Conservation (phyloP, 306 rosid species). For the Hylodesmum podocarpum region DNA sequence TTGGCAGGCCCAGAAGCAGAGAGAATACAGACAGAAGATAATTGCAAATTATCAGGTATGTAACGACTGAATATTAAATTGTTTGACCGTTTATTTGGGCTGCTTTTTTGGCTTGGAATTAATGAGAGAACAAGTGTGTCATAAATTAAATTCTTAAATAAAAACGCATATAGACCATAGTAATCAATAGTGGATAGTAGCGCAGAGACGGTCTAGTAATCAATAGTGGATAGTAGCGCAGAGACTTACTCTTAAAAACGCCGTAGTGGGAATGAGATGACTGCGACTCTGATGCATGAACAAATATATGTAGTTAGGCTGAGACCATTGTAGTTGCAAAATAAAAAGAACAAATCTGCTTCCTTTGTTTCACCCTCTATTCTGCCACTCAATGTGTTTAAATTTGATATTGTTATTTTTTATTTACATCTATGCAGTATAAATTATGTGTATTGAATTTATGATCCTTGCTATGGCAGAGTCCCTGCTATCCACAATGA, state of each 20-base stretch:
- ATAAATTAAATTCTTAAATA: slow-evolving; percentile 20
- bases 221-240: too few relatives aligned
- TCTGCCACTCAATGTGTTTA: neutral
- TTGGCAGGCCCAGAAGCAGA: slow-evolving; percentile 74
- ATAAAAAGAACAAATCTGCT: neutral
- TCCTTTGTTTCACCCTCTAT: neutral
- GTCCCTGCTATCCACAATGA: neutral
- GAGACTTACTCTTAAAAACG: too few relatives aligned
- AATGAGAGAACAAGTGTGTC: slow-evolving; percentile 1
- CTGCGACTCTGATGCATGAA: too few relatives aligned
- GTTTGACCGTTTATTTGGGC: slow-evolving; percentile 2
- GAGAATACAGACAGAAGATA: slow-evolving; percentile 80
- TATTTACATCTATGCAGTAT: neutral
- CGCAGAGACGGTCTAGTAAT: too few relatives aligned
- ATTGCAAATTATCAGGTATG: slow-evolving; percentile 74
- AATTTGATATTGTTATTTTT: neutral
- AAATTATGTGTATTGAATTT: neutral
- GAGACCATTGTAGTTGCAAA: too few relatives aligned
- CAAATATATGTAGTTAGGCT: too few relatives aligned
- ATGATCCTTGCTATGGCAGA: neutral
- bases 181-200: too few relatives aligned
- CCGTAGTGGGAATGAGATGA: too few relatives aligned
- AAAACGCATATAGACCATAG: neutral
- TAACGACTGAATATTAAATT: neutral
- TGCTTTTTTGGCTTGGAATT: slow-evolving; percentile 10